Percentiles rank a stretch among this genome's conserved stretches.
Conservation (phyloP, 2,329 filamentous ascomycete genomes). For the Aspergillus uvarum region DNA sequence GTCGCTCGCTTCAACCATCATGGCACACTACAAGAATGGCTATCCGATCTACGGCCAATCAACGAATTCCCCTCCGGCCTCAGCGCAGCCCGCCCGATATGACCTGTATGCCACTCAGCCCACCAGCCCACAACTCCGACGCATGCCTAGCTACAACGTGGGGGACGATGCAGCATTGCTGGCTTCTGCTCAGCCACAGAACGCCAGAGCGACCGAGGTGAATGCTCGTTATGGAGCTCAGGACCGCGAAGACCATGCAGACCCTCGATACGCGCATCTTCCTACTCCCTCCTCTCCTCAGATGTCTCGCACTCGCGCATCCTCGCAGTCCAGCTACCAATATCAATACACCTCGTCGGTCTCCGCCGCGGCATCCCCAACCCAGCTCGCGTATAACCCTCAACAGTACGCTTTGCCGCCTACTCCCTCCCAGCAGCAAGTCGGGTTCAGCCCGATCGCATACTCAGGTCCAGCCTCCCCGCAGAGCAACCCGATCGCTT, state of each 20-base stretch:
- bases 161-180: conserved; percentile 67
- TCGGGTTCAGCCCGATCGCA: conserved; percentile 70
- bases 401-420: conserved; percentile 57
- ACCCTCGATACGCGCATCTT: conserved; percentile 38
- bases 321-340: conserved; percentile 52
- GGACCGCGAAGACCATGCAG: conserved; percentile 34
- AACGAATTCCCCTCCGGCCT: conserved; percentile 28
- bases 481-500: conserved; percentile 21
- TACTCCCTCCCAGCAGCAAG: conserved; percentile 46
- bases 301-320: conserved; percentile 39
- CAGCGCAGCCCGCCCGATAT: conserved; percentile 38
- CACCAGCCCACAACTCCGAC: conserved; percentile 45
- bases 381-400: conserved; percentile 60
- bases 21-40: conserved; percentile 59
- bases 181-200: conserved; percentile 30
- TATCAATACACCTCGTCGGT: conserved; percentile 39
- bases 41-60: conserved; percentile 47
- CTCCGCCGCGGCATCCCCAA: conserved; percentile 46
- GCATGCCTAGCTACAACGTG: conserved; percentile 71
- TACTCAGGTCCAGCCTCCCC: conserved; percentile 44
- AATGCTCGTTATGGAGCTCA: conserved; percentile 37
- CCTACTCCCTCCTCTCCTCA: conserved; percentile 35
- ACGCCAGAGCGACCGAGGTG: conserved; percentile 36
- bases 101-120: conserved; percentile 44
- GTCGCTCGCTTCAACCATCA: conserved; percentile 26